Evolutionary conservation across 345 rosid genomes (phyloP).

Genomic region (Gossypium herbaceum): DNA sequence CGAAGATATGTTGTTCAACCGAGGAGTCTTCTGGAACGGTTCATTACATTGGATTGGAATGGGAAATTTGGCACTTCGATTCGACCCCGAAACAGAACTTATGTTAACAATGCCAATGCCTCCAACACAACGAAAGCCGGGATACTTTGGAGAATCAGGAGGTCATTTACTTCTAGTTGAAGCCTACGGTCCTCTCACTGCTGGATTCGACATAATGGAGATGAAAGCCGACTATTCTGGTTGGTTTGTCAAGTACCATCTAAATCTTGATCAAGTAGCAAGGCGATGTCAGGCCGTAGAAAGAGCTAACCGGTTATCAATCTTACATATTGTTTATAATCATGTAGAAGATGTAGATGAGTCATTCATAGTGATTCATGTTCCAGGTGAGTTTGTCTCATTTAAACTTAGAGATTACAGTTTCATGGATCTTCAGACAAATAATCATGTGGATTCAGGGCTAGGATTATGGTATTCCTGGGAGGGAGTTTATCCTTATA

Average conservation of each 20-base stretch:
- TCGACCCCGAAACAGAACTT: constrained; percentile 14
- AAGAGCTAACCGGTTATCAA: constrained; percentile 3
- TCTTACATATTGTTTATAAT: not conserved
- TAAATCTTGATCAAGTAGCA: constrained; percentile 12
- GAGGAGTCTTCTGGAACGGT: constrained; percentile 27
- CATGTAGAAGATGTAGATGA: constrained; percentile 14
- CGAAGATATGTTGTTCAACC: constrained; percentile 11
- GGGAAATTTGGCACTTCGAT: constrained; percentile 11
- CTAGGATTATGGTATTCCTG: constrained; percentile 17
- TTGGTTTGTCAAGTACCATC: constrained; percentile 31
- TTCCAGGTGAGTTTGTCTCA: constrained; percentile 10
- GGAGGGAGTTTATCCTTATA: constrained; percentile 21
- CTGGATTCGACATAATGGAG: constrained; percentile 22
- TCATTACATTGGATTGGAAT: constrained; percentile 29
- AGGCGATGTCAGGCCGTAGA: no score
- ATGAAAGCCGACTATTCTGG: constrained; percentile 24
- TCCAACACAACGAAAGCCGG: constrained; percentile 16
- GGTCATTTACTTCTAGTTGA: constrained; percentile 28
- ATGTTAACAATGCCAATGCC: constrained; percentile 25
- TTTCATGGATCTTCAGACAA: not conserved
- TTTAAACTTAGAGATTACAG: constrained; percentile 1
- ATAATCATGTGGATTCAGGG: not conserved
- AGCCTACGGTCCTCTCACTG: constrained; percentile 12
- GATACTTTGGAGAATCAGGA: constrained; percentile 32
- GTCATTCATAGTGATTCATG: constrained; percentile 15